phyloP scores from a whole-genome alignment of 2,329 filamentous ascomycete genomes.

The Cadophora sp. region DNA sequence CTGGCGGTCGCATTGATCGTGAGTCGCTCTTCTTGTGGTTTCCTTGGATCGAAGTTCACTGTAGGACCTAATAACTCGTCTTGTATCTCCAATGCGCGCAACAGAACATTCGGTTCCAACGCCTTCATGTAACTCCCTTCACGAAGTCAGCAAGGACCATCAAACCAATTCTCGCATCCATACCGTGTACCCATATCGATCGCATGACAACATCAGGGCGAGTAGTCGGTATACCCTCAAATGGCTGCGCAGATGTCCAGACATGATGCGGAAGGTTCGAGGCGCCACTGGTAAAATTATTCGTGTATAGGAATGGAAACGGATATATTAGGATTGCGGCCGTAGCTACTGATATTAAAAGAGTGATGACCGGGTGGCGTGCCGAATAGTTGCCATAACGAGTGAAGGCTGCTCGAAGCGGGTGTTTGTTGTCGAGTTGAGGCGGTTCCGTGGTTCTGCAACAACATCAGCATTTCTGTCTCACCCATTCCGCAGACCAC shows the following conservation, averaged over 20 bases:
- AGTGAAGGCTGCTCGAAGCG: conserved; percentile 68
- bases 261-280: conserved; percentile 79
- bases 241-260: conserved; percentile 76
- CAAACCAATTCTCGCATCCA: neutral
- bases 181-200: conserved; percentile 80
- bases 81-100: conserved; percentile 73
- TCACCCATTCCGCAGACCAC: neutral
- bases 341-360: conserved; percentile 75
- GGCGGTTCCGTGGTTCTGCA: conserved; percentile 77
- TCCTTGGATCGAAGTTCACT: conserved; percentile 59
- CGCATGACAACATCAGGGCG: conserved; percentile 79
- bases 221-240: conserved; percentile 57
- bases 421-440: conserved; percentile 66
- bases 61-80: conserved; percentile 70
- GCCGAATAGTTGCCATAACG: conserved; percentile 75
- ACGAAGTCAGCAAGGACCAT: conserved; percentile 23
- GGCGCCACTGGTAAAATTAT: conserved; percentile 73
- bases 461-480: conserved; percentile 28
- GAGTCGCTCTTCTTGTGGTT: conserved; percentile 30
- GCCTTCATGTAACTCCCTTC: conserved; percentile 74
- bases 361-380: conserved; percentile 75
- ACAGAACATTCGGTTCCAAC: conserved; percentile 68
- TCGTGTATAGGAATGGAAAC: conserved; percentile 76
- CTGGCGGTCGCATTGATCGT: conserved; percentile 32
- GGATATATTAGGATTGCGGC: conserved; percentile 76